phyloP scores from a whole-genome alignment of 106 monocot species.

The Platanthera zijinensis region DNA sequence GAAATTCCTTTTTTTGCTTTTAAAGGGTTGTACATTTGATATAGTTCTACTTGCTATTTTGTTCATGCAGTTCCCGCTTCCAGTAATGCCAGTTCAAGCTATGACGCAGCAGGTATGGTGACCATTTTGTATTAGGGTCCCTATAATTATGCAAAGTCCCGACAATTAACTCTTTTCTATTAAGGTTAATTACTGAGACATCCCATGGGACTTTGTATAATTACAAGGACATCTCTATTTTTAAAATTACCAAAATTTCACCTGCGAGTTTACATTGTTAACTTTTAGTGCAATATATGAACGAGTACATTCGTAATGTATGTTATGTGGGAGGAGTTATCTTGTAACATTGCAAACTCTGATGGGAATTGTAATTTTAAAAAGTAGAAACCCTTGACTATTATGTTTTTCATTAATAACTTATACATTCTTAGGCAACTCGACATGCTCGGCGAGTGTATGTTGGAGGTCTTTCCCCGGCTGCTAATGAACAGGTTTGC shows the following conservation, averaged over 20 bases:
- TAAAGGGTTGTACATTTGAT: not conserved
- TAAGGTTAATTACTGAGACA: not conserved
- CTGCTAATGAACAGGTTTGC: slow-evolving; percentile 92
- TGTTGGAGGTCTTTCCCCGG: slow-evolving; percentile 91
- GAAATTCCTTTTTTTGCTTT: not conserved
- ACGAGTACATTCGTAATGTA: too few species aligned
- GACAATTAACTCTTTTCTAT: not conserved
- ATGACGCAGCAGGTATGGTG: slow-evolving; percentile 33
- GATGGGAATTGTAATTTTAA: too few species aligned
- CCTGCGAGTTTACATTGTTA: too few species aligned
- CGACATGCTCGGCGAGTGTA: slow-evolving; percentile 97
- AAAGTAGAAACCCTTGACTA: not conserved
- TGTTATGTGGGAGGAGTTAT: too few species aligned
- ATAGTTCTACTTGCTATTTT: not conserved
- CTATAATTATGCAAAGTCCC: not conserved
- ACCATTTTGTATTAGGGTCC: not conserved
- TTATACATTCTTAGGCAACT: slow-evolving; percentile 53
- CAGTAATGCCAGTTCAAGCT: slow-evolving; percentile 23
- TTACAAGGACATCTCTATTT: too few species aligned
- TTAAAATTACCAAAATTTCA: too few species aligned
- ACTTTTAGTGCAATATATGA: too few species aligned
- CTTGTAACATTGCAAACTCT: too few species aligned
- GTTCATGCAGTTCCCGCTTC: slow-evolving; percentile 14
- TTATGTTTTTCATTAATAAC: not conserved
- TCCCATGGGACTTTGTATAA: not conserved